These are phyloP conservation scores for Rhododendron mucronatum DNA, from an alignment of 148 eudicot genomes.

Conservation along the genomic window DNA sequence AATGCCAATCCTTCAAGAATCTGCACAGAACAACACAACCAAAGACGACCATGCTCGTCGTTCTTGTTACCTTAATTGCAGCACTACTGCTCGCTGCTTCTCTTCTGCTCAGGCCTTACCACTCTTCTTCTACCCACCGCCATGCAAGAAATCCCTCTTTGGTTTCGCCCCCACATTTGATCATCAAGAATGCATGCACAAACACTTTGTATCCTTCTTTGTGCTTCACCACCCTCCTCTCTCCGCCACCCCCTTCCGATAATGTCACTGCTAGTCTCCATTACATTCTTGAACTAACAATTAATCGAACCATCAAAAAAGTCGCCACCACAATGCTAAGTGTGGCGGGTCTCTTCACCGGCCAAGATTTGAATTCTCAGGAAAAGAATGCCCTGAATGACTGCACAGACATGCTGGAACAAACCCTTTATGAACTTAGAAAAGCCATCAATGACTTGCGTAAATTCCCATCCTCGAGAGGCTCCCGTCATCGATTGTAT, in stretches of 20 bases:
- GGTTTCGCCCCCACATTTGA: background rate
- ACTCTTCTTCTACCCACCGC: background rate
- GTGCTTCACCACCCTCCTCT: constrained; percentile 35
- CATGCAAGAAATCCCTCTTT: background rate
- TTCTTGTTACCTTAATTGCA: constrained; percentile 15
- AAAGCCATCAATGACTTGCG: constrained; percentile 29
- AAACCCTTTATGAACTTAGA: constrained; percentile 48
- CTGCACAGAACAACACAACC: background rate
- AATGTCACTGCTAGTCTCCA: constrained; percentile 14
- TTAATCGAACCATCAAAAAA: constrained; percentile 26
- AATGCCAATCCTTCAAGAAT: background rate
- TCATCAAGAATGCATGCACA: constrained; percentile 38
- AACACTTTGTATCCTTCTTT: constrained; percentile 42
- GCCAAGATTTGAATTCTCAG: constrained; percentile 21
- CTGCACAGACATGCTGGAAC: constrained; percentile 56
- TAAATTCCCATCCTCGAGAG: background rate
- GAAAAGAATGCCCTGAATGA: constrained; percentile 37
- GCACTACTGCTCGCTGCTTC: constrained; percentile 9
- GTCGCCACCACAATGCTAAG: constrained; percentile 8
- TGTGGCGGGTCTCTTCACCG: constrained; percentile 19
- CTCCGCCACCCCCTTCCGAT: constrained; percentile 9
- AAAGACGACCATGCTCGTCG: background rate
- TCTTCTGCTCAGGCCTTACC: background rate
- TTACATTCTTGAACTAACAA: constrained; percentile 32
- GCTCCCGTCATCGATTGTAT: constrained; percentile 5